These are phyloP conservation scores for Microbotryum intermedium DNA, from an alignment of 1,284 basidiomycete species.

Conservation along the genomic window DNA sequence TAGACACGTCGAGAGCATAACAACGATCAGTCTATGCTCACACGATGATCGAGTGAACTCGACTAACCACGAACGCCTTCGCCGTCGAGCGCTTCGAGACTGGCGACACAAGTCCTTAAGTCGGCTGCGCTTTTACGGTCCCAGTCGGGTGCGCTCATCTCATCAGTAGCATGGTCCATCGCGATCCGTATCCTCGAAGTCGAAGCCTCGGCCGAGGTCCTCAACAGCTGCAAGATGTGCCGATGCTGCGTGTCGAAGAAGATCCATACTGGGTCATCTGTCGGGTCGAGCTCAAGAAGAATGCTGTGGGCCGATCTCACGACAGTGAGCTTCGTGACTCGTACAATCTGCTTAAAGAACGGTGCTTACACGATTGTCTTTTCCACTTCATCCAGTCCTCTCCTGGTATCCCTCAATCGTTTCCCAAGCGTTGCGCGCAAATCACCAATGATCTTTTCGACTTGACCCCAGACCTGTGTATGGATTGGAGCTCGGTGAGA, in stretches of 20 bases:
- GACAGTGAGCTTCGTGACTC: too few species aligned
- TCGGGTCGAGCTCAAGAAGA: conserved; percentile 67
- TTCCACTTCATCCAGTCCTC: conserved; percentile 87
- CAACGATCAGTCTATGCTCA: conserved; percentile 20
- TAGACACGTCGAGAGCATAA: background rate
- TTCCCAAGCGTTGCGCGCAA: conserved; percentile 71
- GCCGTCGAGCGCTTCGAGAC: conserved; percentile 21
- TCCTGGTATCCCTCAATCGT: conserved; percentile 65
- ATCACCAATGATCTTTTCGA: conserved; percentile 89
- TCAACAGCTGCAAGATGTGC: conserved; percentile 72
- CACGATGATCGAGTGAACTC: background rate
- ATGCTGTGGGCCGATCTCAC: conserved; percentile 48
- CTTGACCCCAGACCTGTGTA: conserved; percentile 70
- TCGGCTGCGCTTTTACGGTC: conserved; percentile 17
- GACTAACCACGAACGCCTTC: conserved; percentile 18
- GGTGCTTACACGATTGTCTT: conserved; percentile 81
- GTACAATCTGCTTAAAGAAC: background rate
- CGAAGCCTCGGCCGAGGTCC: conserved; percentile 55
- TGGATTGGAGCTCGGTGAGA: background rate
- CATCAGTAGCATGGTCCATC: conserved; percentile 21
- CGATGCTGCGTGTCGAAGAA: conserved; percentile 90
- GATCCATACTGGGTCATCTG: conserved; percentile 82
- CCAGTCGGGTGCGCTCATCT: background rate
- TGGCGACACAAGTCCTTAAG: conserved; percentile 10
- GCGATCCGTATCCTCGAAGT: conserved; percentile 41